Percentiles rank a stretch among this genome's conserved stretches.
These are phyloP conservation scores for Stagonosporopsis vannaccii DNA, from an alignment of 2,329 filamentous ascomycete species.

Conservation along the genomic window DNA sequence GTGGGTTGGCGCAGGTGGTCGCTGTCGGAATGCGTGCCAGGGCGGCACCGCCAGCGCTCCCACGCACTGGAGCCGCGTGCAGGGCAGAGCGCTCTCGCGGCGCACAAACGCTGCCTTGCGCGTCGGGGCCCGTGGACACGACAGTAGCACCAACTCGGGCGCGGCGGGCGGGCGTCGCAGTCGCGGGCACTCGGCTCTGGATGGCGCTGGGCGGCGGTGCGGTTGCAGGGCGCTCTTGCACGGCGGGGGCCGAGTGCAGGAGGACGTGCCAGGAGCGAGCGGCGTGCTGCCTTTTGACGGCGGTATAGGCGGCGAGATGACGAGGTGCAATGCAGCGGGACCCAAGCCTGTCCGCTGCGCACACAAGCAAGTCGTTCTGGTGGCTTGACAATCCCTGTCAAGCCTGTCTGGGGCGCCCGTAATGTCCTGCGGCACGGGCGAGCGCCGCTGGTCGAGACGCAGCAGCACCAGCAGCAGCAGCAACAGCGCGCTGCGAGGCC, in stretches of 20 bases:
- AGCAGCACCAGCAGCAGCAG: too few relatives aligned
- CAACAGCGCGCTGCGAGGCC: too few relatives aligned
- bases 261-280: not conserved
- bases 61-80: slow-evolving; percentile 23
- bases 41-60: slow-evolving; percentile 22
- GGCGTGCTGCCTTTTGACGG: slow-evolving; percentile 23
- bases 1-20: too few relatives aligned
- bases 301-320: slow-evolving; percentile 32
- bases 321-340: slow-evolving; percentile 31
- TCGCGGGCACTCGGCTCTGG: too few relatives aligned
- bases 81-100: slow-evolving; percentile 9
- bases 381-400: slow-evolving; percentile 40
- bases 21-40: slow-evolving; percentile 16
- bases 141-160: not conserved
- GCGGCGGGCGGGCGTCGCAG: not conserved
- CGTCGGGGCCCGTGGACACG: slow-evolving; percentile 1
- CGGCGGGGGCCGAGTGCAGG: not conserved
- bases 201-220: not conserved
- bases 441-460: too few relatives aligned
- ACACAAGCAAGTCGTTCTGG: slow-evolving; percentile 35
- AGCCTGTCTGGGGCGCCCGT: slow-evolving; percentile 21
- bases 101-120: slow-evolving; percentile 10
- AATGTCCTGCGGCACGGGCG: slow-evolving; percentile 18
- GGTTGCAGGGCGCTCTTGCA: not conserved
- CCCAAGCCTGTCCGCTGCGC: slow-evolving; percentile 28